Conservation (phyloP, 306 rosid genomes). For the Trifolium repens region DNA sequence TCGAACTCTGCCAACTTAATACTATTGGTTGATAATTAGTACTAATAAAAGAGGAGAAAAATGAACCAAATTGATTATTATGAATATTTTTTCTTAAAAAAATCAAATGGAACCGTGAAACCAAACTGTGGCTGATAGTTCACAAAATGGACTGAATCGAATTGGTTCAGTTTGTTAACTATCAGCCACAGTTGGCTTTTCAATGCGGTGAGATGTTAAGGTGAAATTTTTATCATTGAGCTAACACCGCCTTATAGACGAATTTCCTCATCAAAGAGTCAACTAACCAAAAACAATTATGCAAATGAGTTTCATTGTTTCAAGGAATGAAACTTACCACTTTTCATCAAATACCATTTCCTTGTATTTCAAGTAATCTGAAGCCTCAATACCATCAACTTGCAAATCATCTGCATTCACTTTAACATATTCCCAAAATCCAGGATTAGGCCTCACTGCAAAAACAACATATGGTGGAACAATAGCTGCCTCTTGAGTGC, state of each 20-base stretch:
- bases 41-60: too few species aligned
- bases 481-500: slow-evolving; percentile 89
- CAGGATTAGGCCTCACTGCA: slow-evolving; percentile 88
- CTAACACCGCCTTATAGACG: not conserved
- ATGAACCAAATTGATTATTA: too few species aligned
- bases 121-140: too few species aligned
- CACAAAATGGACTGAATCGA: too few species aligned
- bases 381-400: slow-evolving; percentile 62
- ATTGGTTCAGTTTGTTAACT: too few species aligned
- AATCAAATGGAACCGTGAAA: too few species aligned
- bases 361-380: slow-evolving; percentile 74
- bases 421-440: slow-evolving; percentile 84
- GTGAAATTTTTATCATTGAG: not conserved
- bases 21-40: too few species aligned
- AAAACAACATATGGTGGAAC: slow-evolving; percentile 86
- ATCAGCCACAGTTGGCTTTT: not conserved
- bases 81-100: too few species aligned
- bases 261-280: not conserved
- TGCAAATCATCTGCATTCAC: slow-evolving; percentile 76
- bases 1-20: too few species aligned
- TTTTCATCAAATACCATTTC: slow-evolving; percentile 57
- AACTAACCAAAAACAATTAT: slow-evolving; percentile 25
- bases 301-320: not conserved
- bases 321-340: slow-evolving; percentile 33
- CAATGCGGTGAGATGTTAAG: not conserved